Conservation (phyloP, 352 stramenopile genomes). For the Globisporangium iwayamae region DNA sequence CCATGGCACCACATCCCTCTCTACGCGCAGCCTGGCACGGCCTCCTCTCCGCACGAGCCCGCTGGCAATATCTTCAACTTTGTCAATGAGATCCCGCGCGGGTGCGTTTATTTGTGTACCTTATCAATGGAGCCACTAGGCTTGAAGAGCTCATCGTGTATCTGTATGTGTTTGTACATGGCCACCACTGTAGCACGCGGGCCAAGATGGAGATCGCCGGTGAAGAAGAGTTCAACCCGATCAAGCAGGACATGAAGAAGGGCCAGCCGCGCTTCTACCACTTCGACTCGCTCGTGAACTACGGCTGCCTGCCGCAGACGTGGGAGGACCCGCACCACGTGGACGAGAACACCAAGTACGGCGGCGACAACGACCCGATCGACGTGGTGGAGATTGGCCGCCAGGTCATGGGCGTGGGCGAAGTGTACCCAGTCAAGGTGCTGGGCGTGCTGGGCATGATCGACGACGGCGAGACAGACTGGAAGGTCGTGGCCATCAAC, state of each 20-base stretch:
- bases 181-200: constrained; percentile 28
- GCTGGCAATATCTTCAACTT: constrained; percentile 83
- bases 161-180: neutral
- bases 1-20: constrained; percentile 93
- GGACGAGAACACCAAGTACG: constrained; percentile 89
- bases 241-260: constrained; percentile 98
- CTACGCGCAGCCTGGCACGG: constrained; percentile 36
- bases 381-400: constrained; percentile 98
- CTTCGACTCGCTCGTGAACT: constrained; percentile 92
- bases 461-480: constrained; percentile 99
- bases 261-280: constrained; percentile 91
- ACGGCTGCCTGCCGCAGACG: constrained; percentile 98
- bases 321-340: constrained; percentile 98
- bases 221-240: constrained; percentile 90
- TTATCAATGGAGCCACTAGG: too few relatives aligned
- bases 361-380: constrained; percentile 98
- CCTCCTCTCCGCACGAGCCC: constrained; percentile 29
- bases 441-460: constrained; percentile 99
- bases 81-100: constrained; percentile 92
- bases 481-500: constrained; percentile 98
- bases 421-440: constrained; percentile 96
- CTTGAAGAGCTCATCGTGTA: too few relatives aligned
- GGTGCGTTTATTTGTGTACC: constrained; percentile 15
- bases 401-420: constrained; percentile 84
- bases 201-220: constrained; percentile 95